Conservation (phyloP, 768 basidiomycete species). For the Mycena vitilis region DNA sequence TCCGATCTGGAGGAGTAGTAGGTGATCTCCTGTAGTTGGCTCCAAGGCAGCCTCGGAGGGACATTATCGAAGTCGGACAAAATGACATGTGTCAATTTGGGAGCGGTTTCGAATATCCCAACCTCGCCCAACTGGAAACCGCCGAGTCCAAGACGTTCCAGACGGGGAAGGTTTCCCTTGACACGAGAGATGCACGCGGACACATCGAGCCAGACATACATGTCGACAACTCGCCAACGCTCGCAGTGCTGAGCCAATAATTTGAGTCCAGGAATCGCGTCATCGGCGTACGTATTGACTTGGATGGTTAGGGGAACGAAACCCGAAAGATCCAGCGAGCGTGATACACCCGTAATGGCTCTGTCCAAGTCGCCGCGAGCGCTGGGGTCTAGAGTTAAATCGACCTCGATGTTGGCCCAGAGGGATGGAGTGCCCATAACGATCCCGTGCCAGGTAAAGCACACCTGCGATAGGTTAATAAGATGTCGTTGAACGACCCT, state of each 20-base stretch:
- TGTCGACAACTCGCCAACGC: background rate
- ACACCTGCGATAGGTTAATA: background rate
- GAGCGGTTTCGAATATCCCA: background rate
- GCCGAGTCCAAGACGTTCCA: background rate
- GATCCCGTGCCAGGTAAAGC: background rate
- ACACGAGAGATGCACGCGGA: background rate
- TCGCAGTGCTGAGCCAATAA: background rate
- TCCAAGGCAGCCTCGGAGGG: background rate
- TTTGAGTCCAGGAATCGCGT: background rate
- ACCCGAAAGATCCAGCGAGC: background rate
- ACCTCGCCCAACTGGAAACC: background rate
- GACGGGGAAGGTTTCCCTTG: background rate
- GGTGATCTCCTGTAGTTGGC: background rate
- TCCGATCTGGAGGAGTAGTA: background rate
- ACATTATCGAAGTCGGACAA: background rate
- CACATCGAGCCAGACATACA: background rate
- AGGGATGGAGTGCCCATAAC: background rate
- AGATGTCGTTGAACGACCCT: background rate
- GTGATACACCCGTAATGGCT: background rate
- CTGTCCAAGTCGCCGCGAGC: background rate
- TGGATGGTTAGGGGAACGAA: background rate
- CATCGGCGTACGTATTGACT: background rate
- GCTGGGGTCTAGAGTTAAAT: background rate
- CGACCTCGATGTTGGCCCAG: slow-evolving; percentile 2
- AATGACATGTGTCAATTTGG: background rate